Percentiles rank a stretch among this genome's conserved stretches.
Conservation (phyloP, 1,284 basidiomycete species). For the Pseudozyma sp. region DNA sequence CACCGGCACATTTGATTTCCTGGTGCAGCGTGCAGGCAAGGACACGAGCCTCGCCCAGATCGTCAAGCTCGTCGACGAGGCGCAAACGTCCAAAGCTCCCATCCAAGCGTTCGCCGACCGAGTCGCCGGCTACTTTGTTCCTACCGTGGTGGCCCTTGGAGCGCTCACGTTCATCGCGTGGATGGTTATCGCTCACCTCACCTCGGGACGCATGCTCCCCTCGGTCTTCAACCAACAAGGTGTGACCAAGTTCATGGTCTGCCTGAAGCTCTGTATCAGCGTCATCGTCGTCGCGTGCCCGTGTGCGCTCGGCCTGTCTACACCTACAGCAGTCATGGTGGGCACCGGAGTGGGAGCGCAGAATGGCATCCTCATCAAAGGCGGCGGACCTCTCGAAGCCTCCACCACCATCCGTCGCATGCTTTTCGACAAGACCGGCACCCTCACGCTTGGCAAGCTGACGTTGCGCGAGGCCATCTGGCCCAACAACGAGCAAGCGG, state of each 20-base stretch:
- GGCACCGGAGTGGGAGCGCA: conserved; percentile 96
- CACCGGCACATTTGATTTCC: conserved; percentile 93
- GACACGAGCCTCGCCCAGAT: conserved; percentile 97
- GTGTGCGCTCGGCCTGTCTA: conserved; percentile 93
- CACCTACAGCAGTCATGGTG: conserved; percentile 99
- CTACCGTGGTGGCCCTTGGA: conserved; percentile 85
- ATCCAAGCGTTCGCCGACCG: conserved; percentile 97
- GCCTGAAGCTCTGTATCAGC: conserved; percentile 96
- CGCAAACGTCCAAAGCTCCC: conserved; percentile 96
- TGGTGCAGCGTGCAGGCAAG: conserved; percentile 91
- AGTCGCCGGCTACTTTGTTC: conserved; percentile 95
- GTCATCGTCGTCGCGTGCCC: conserved; percentile 99
- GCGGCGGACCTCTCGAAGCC: conserved; percentile 91
- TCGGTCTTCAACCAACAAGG: conserved; percentile 85
- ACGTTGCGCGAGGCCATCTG: conserved; percentile 80
- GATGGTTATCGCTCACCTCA: conserved; percentile 78
- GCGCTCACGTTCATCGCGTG: conserved; percentile 84
- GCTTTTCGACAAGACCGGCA: conserved; percentile 97
- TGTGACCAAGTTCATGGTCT: conserved; percentile 86
- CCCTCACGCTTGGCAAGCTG: conserved; percentile 88
- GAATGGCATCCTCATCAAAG: conserved; percentile 98
- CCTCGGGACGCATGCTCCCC: conserved; percentile 76
- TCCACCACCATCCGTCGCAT: conserved; percentile 84
- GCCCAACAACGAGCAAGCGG: conserved; percentile 72
- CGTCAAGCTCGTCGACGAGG: conserved; percentile 95